Conservation (phyloP, 306 rosid genomes). For the Fagus sylvatica region DNA sequence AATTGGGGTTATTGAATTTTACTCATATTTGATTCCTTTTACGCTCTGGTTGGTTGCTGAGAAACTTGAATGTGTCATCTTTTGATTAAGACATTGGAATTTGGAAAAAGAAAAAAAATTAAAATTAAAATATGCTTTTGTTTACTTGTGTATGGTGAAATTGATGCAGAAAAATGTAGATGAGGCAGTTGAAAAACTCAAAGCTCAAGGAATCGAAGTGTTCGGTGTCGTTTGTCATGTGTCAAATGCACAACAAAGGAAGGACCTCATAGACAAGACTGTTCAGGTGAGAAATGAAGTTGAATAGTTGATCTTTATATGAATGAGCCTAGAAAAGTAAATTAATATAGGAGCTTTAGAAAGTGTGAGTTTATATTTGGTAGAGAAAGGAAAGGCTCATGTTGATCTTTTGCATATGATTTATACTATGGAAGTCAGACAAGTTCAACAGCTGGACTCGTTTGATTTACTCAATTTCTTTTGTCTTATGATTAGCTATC, state of each 20-base stretch:
- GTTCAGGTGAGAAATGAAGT: conserved; percentile 50
- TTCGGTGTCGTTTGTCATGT: conserved; percentile 86
- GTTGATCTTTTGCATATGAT: not conserved
- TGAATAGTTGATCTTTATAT: not conserved
- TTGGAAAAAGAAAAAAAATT: not conserved
- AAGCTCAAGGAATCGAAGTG: conserved; percentile 68
- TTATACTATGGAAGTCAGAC: not conserved
- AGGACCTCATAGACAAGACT: conserved; percentile 68
- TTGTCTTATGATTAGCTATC: not conserved
- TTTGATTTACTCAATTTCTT: not conserved
- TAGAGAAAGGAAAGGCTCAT: not conserved
- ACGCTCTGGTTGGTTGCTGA: not conserved
- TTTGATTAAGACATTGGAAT: not conserved
- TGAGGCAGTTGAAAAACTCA: conserved; percentile 71
- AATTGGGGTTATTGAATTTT: not conserved
- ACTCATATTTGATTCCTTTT: not conserved
- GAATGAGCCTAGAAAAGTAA: not conserved
- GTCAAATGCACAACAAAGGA: conserved; percentile 75
- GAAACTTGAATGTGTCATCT: not conserved
- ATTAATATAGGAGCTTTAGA: not conserved
- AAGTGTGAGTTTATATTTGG: not conserved
- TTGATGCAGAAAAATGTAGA: conserved; percentile 81
- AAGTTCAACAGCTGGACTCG: not conserved
- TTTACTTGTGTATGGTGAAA: conserved; percentile 10
- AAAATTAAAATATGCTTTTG: not conserved